Conservation (phyloP, 345 rosid genomes). For the Sisymbrium irio region DNA sequence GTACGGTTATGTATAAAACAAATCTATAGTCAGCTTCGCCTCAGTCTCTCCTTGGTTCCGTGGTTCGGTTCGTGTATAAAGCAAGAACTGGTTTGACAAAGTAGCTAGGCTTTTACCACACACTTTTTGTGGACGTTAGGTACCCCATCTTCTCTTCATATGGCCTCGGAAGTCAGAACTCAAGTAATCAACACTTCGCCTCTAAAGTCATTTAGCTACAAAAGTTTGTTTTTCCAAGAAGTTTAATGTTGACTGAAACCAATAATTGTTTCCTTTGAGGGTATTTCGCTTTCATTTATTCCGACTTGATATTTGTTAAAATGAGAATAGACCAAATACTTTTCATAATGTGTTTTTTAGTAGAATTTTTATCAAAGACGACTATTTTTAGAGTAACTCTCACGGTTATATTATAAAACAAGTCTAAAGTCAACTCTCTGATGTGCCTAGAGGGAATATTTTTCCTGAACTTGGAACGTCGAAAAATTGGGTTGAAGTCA, state of each 20-base stretch:
- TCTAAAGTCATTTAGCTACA: neutral
- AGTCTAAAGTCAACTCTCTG: constrained; percentile 10
- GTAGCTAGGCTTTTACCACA: too few relatives aligned
- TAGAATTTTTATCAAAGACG: neutral
- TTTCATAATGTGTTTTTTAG: neutral
- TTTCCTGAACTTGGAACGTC: neutral
- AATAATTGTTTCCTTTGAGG: neutral
- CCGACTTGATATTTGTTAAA: constrained; percentile 6
- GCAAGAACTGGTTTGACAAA: neutral
- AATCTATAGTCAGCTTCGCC: too few relatives aligned
- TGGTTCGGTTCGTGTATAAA: neutral
- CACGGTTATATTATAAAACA: neutral
- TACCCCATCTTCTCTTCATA: too few relatives aligned
- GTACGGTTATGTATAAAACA: neutral
- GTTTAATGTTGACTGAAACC: neutral
- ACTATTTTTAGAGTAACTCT: constrained; percentile 1
- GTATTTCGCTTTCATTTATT: neutral
- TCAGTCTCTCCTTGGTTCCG: neutral
- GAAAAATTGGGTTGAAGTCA: neutral
- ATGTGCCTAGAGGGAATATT: neutral
- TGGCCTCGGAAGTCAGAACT: too few relatives aligned
- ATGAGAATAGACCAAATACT: neutral
- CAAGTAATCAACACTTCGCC: neutral
- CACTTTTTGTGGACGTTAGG: too few relatives aligned
- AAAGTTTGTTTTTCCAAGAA: neutral